Percentiles rank a stretch among this genome's conserved stretches.
phyloP scores from a whole-genome alignment of 805 yeast genomes.

The Ogataea corticis region DNA sequence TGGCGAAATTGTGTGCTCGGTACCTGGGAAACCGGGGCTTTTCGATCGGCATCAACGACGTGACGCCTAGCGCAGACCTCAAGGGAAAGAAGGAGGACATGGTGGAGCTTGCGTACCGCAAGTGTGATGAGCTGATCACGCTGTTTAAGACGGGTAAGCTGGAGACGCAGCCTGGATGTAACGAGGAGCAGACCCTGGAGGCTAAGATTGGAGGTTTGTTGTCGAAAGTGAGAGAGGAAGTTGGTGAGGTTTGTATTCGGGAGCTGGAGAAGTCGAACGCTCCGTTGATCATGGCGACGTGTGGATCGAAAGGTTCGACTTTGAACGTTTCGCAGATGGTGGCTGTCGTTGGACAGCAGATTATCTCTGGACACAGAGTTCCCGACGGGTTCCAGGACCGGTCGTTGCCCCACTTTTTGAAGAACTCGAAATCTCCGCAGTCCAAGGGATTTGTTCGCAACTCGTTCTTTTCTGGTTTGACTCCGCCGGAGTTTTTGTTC shows the following conservation, averaged over 20 bases:
- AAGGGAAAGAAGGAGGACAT: constrained; percentile 76
- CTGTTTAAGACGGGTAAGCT: constrained; percentile 79
- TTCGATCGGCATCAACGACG: constrained; percentile 96
- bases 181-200: constrained; percentile 96
- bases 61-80: constrained; percentile 85
- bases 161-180: constrained; percentile 98
- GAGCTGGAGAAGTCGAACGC: constrained; percentile 91
- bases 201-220: constrained; percentile 95
- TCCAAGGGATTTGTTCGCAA: constrained; percentile 97
- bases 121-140: constrained; percentile 88
- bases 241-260: constrained; percentile 94
- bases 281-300: constrained; percentile 97
- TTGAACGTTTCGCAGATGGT: constrained; percentile 99
- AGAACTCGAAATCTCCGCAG: constrained; percentile 95
- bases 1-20: constrained; percentile 99
- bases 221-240: constrained; percentile 98
- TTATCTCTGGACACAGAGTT: constrained; percentile 97
- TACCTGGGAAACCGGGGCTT: constrained; percentile 93
- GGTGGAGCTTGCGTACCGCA: constrained; percentile 87
- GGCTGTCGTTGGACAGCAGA: constrained; percentile 99
- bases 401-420: constrained; percentile 94
- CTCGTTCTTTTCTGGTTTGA: constrained; percentile 89
- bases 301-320: constrained; percentile 99
- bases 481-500: constrained; percentile 96
- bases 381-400: constrained; percentile 99